Conservation (phyloP, 176 grass and related monocot species). For the Chloris gayana region DNA sequence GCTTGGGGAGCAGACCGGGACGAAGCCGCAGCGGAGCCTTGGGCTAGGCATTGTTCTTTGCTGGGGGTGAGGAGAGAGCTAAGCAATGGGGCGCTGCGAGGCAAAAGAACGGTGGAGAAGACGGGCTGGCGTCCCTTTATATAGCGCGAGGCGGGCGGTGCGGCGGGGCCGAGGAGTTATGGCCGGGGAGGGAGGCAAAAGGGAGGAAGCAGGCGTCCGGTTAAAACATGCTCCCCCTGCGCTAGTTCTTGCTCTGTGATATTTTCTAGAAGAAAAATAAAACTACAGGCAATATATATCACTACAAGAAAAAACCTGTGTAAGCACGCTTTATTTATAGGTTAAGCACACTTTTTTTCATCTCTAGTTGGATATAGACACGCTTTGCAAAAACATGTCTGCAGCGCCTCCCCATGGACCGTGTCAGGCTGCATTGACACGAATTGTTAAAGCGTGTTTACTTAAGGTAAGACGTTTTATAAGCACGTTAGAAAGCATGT, state of each 20-base stretch:
- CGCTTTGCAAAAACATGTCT: no score
- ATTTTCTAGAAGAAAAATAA: neutral
- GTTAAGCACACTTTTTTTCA: no score
- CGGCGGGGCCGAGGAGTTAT: conserved; percentile 1
- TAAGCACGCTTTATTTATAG: no score
- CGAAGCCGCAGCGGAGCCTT: neutral
- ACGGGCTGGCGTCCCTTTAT: conserved; percentile 13
- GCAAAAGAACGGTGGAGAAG: conserved; percentile 3
- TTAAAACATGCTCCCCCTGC: conserved; percentile 32
- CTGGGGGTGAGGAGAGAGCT: neutral
- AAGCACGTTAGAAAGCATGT: no score
- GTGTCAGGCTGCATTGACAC: no score
- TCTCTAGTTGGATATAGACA: no score
- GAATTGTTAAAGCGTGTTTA: no score
- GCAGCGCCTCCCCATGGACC: no score
- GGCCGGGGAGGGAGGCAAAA: conserved; percentile 43
- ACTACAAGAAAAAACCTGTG: no score
- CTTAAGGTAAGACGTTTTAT: no score
- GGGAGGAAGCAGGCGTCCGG: conserved; percentile 35
- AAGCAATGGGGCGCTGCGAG: no score
- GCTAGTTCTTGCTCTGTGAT: neutral
- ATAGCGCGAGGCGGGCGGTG: conserved; percentile 17
- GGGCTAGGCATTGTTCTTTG: conserved; percentile 18
- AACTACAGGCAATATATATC: no score
- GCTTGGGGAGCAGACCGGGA: conserved; percentile 20